phyloP scores from a whole-genome alignment of 805 yeast species.

The Candida stauntonica region DNA sequence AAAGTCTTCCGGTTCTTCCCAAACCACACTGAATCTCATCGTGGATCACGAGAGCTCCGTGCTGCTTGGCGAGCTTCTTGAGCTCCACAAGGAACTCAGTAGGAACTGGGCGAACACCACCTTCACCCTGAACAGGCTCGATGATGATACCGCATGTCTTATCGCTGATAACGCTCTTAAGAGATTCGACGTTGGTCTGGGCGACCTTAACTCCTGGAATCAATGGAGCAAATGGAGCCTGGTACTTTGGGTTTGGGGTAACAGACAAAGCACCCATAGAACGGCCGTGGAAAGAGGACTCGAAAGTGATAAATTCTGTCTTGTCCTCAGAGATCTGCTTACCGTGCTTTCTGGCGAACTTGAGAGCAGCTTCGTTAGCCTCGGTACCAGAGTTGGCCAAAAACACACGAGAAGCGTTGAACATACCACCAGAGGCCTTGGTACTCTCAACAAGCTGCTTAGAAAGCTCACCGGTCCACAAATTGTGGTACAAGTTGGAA shows the following conservation, averaged over 20 bases:
- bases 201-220: constrained; percentile 85
- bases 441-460: constrained; percentile 69
- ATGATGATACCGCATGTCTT: constrained; percentile 81
- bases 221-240: constrained; percentile 84
- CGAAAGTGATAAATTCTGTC: constrained; percentile 79
- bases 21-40: constrained; percentile 98
- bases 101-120: constrained; percentile 76
- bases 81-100: constrained; percentile 61
- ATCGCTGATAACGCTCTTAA: constrained; percentile 40
- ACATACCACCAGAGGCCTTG: constrained; percentile 70
- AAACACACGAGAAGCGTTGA: constrained; percentile 69
- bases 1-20: constrained; percentile 85
- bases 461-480: constrained; percentile 78
- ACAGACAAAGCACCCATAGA: constrained; percentile 90
- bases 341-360: constrained; percentile 80
- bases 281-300: constrained; percentile 91
- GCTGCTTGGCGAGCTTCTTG: constrained; percentile 59
- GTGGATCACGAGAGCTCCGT: constrained; percentile 74
- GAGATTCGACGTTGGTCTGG: constrained; percentile 53
- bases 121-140: constrained; percentile 98
- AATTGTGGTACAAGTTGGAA: constrained; percentile 80
- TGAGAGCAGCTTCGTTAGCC: constrained; percentile 76
- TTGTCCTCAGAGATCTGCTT: constrained; percentile 49
- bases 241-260: constrained; percentile 91
- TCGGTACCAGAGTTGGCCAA: constrained; percentile 73